Evolutionary conservation across 176 grass and related monocot genomes (phyloP).

Genomic region (Triticum timopheevii): DNA sequence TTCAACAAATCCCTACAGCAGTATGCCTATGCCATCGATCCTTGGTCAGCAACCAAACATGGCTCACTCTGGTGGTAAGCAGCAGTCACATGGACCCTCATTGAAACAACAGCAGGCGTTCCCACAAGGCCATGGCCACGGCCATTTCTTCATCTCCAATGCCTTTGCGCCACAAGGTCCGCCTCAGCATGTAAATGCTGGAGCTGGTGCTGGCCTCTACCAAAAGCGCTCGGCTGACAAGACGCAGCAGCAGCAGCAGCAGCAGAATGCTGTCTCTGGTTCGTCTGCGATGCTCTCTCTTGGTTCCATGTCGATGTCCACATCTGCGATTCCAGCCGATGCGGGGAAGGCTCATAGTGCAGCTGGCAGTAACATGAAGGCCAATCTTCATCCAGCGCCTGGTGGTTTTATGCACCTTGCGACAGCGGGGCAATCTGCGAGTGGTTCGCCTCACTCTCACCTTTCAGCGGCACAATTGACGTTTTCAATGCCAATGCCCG

Average conservation of each 20-base stretch:
- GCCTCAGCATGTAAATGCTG: slow-evolving; percentile 34
- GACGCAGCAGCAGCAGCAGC: slow-evolving; percentile 32
- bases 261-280: slow-evolving; percentile 35
- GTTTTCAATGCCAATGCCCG: slow-evolving; percentile 47
- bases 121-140: not conserved
- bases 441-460: slow-evolving; percentile 42
- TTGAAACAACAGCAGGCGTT: slow-evolving; percentile 61
- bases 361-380: slow-evolving; percentile 63
- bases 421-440: slow-evolving; percentile 36
- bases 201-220: slow-evolving; percentile 39
- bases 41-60: slow-evolving; percentile 72
- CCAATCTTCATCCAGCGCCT: slow-evolving; percentile 34
- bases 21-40: slow-evolving; percentile 62
- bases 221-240: slow-evolving; percentile 57
- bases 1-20: slow-evolving; percentile 45
- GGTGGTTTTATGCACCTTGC: slow-evolving; percentile 55
- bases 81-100: slow-evolving; percentile 49
- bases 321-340: slow-evolving; percentile 16
- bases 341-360: slow-evolving; percentile 36
- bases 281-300: slow-evolving; percentile 25
- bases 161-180: slow-evolving; percentile 43
- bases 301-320: slow-evolving; percentile 15
- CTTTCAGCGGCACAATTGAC: slow-evolving; percentile 52
- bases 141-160: slow-evolving; percentile 70
- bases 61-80: slow-evolving; percentile 50